Evolutionary conservation across 139 green algal species (phyloP), one percentile per base, ranked within the genome.

Genomic region (Gonium pectorale): DNA sequence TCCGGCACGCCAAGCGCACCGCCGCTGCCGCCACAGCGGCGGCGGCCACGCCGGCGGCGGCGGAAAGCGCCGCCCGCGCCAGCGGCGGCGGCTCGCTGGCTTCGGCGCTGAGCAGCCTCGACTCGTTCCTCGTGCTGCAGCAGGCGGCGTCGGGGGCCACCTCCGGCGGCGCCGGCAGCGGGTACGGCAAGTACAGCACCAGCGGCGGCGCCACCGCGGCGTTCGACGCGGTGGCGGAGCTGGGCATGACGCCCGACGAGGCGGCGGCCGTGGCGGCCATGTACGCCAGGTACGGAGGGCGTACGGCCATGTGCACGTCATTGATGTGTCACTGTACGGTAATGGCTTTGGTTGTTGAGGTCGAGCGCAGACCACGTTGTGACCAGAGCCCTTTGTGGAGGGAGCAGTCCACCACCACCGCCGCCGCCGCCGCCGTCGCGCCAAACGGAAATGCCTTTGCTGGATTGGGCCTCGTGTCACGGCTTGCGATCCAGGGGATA

Each of bases 61-160:
- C 52, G 0, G 21, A n/a, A n/a, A n/a, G 11, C 35, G 24, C 24
- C 52, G 7, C 37, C 52, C 31, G 22, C 19, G 43, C 6, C 70
- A 49, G 3, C 31, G 17, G 17, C 38, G 19, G 6, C 49, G 31
- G 24, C 46, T n/a, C n/a, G n/a, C n/a, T n/a, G 1, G 31, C 70
- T 31, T 49, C n/a, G 8, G 31, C 56, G 27, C 74, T 81, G 38
- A 46, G 38, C 74, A 70, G 56, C 56, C 56, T 81, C 40, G 74
- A 81, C 27, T 63, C 74, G 38, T 44, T 68, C 31, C 27, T 81
- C 27, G 56, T 81, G 56, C 54, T 69, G 74, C 69, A 51, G 44
- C 15, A 62, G 69, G 49, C 56, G 37, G 56, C 33, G 0, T 22
- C 13, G 46, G 35, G 15, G 33, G 35, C 35, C 35, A 35, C 5